A percentile compares a stretch with the other conserved stretches of the same genome.
phyloP scores from a whole-genome alignment of 495 filamentous ascomycete genomes.

The Penicillium diatomitis region DNA sequence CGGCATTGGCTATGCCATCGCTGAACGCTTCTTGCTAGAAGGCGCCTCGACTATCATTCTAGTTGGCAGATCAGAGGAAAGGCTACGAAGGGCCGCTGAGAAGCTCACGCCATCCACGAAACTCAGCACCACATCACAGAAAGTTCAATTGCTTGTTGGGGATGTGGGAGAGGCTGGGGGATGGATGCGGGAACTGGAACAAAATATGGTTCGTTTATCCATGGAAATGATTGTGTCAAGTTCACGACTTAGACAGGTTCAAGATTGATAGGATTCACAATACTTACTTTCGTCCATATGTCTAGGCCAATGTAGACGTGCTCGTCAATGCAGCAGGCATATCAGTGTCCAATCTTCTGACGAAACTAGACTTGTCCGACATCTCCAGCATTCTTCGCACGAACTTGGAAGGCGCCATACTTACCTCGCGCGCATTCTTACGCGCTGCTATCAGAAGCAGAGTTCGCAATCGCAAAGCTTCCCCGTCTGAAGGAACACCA shows the following conservation, averaged over 20 bases:
- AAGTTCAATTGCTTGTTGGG: slow-evolving; percentile 31
- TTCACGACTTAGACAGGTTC: too few relatives aligned
- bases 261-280: neutral
- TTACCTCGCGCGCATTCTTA: slow-evolving; percentile 49
- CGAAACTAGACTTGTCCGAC: slow-evolving; percentile 26
- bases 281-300: neutral
- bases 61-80: slow-evolving; percentile 34
- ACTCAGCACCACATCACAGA: slow-evolving; percentile 4
- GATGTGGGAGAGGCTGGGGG: slow-evolving; percentile 35
- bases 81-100: slow-evolving; percentile 30
- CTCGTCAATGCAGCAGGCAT: slow-evolving; percentile 73
- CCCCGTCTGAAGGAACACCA: neutral
- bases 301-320: slow-evolving; percentile 44
- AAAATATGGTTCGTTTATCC: slow-evolving; percentile 27
- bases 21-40: slow-evolving; percentile 53
- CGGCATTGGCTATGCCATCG: slow-evolving; percentile 62
- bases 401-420: slow-evolving; percentile 66
- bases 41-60: slow-evolving; percentile 49
- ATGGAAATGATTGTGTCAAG: neutral
- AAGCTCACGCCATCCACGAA: slow-evolving; percentile 4
- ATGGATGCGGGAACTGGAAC: slow-evolving; percentile 39
- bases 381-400: slow-evolving; percentile 48
- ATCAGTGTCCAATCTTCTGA: slow-evolving; percentile 48
- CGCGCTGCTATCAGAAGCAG: slow-evolving; percentile 32
- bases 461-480: slow-evolving; percentile 16